Evolutionary conservation across 768 basidiomycete genomes (phyloP).

Genomic region (Agrocybe praecox): DNA sequence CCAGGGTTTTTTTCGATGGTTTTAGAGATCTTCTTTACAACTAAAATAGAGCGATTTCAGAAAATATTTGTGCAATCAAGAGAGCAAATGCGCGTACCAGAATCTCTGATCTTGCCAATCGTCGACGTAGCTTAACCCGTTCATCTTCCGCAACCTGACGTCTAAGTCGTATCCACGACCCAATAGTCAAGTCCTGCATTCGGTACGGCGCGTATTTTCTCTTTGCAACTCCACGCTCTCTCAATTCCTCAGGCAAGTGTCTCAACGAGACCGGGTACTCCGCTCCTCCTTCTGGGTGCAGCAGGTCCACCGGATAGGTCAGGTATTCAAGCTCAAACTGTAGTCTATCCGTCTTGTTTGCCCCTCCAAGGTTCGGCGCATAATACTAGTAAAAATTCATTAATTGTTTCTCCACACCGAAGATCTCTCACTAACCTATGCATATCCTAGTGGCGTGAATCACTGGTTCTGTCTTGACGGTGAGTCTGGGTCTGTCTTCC

Average conservation of each 20-base stretch:
- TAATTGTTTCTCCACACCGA: neutral
- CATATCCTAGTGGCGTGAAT: conserved; percentile 81
- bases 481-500: conserved; percentile 62
- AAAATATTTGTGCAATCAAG: neutral
- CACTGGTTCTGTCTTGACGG: conserved; percentile 73
- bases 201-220: conserved; percentile 68
- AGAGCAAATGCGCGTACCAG: conserved; percentile 46
- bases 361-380: conserved; percentile 56
- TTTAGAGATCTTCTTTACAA: conserved; percentile 77
- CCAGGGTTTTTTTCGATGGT: conserved; percentile 90
- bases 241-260: conserved; percentile 55
- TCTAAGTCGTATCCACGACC: conserved; percentile 71
- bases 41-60: conserved; percentile 25
- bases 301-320: conserved; percentile 52
- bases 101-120: conserved; percentile 91
- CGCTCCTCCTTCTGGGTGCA: conserved; percentile 41
- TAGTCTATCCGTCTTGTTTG: conserved; percentile 51
- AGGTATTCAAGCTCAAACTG: conserved; percentile 78
- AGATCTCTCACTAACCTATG: conserved; percentile 62
- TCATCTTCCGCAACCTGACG: conserved; percentile 57
- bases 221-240: conserved; percentile 37
- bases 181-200: conserved; percentile 78
- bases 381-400: conserved; percentile 66
- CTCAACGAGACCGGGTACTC: conserved; percentile 55
- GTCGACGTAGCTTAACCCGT: conserved; percentile 56